Evolutionary conservation across 2,329 filamentous ascomycete genomes (phyloP).

Genomic region (Ophiostoma sp.): DNA sequence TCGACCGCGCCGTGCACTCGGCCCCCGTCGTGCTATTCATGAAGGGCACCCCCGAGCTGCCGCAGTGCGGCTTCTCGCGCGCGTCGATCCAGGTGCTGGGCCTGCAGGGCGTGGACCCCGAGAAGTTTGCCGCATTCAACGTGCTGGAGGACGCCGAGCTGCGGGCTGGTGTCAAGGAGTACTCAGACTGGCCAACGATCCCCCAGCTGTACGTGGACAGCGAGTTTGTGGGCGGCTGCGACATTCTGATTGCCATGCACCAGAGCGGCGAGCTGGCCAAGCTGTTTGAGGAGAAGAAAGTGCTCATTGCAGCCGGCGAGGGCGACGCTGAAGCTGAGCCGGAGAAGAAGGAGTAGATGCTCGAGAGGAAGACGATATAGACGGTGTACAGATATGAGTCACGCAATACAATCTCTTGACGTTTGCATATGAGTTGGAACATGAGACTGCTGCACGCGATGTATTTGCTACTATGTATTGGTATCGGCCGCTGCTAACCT

Average conservation of each 20-base stretch:
- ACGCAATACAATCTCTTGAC: conserved; percentile 12
- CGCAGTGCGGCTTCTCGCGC: conserved; percentile 83
- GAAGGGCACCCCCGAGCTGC: conserved; percentile 79
- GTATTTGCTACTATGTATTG: background rate
- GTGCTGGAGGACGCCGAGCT: conserved; percentile 88
- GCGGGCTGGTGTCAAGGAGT: conserved; percentile 92
- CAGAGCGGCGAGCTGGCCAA: conserved; percentile 90
- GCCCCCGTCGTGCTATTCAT: conserved; percentile 94
- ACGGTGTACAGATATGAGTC: conserved; percentile 4
- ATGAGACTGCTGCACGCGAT: background rate
- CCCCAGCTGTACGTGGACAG: conserved; percentile 93
- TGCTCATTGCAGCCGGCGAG: conserved; percentile 59
- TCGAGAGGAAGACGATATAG: background rate
- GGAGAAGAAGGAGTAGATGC: conserved; percentile 28
- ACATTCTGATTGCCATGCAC: conserved; percentile 96
- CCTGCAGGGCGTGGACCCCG: conserved; percentile 87
- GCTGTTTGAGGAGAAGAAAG: conserved; percentile 83
- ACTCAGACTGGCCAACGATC: conserved; percentile 98
- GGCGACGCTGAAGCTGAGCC: conserved; percentile 32
- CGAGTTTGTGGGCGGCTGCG: conserved; percentile 96
- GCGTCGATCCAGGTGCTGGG: conserved; percentile 93
- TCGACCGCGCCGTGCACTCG: conserved; percentile 81
- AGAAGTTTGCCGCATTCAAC: conserved; percentile 97
- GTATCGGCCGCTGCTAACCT: background rate
- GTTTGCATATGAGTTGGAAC: background rate